Evolutionary conservation across 169 alveolate genomes (phyloP), one percentile per base, ranked within the genome.

Genomic region (Plasmodium adleri): DNA sequence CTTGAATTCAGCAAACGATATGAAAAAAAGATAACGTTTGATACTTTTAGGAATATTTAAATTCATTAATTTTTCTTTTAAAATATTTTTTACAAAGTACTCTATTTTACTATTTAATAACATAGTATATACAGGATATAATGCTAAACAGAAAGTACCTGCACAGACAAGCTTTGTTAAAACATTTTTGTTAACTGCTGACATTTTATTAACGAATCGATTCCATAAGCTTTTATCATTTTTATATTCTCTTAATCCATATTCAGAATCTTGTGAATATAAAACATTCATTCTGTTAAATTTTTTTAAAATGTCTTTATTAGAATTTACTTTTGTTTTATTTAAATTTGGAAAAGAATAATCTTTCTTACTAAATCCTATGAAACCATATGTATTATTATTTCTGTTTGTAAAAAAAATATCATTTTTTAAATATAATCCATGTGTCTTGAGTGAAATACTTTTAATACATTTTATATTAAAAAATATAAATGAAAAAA

Each of bases 51-150:
- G 80, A 15, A 72, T 60, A 72, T 26, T 43, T 63, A 86, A 32
- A 60, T 32, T 60, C 58, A 62, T 26, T 49, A 86, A 28, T 3
- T 72, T 86, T 39, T 86, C 88, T 72, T 71, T 86, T n/a, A 86
- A 71, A 47, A 47, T 15, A 60, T 86, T 72, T 45, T 7, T 20
- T 52, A 86, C 32, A 17, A 47, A 5, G 6, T 71, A 47, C 26
- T 86, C 92, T 45, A 71, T 71, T 71, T 86, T 86, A 60, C 72
- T 71, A 66, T 86, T 72, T 10, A 86, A 32, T 68, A 68, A 68
- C 24, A 17, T 10, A 59, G 70, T 67, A 58, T 83, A 83, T 13
- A 58, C 62, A 56, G 91, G 72, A 28, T 67, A 83, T 56, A 67
- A 59, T 39, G 39, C 83, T 45, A 83, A 67, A 68, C 91, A 83